These are phyloP conservation scores for Suillus decipiens DNA, from an alignment of 768 basidiomycete genomes.

Conservation along the genomic window DNA sequence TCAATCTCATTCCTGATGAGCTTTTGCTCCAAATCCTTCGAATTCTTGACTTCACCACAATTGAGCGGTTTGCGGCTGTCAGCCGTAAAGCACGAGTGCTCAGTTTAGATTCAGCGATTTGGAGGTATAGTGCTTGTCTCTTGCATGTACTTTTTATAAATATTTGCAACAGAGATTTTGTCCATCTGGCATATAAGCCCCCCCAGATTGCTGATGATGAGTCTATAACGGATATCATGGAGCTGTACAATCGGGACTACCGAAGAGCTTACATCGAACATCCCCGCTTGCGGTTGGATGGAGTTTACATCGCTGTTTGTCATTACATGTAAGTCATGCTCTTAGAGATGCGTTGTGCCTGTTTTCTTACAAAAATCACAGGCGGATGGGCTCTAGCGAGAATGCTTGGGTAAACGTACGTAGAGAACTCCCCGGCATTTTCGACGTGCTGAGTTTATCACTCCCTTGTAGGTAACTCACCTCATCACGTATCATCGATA, in stretches of 20 bases:
- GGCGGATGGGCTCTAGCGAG: slow-evolving; percentile 77
- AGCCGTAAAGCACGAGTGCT: slow-evolving; percentile 75
- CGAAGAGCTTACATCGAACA: slow-evolving; percentile 81
- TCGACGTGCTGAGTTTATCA: slow-evolving; percentile 10
- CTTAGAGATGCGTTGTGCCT: slow-evolving; percentile 8
- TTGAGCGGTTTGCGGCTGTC: slow-evolving; percentile 79
- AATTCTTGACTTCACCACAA: slow-evolving; percentile 60
- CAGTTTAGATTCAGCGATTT: slow-evolving; percentile 67
- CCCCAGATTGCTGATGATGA: slow-evolving; percentile 69
- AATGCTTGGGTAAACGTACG: slow-evolving; percentile 86
- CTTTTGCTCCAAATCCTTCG: slow-evolving; percentile 68
- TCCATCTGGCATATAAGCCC: slow-evolving; percentile 64
- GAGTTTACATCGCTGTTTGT: slow-evolving; percentile 90
- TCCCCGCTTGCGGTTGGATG: slow-evolving; percentile 82
- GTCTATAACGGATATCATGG: slow-evolving; percentile 49
- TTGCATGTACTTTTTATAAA: slow-evolving; percentile 2
- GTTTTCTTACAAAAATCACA: slow-evolving; percentile 30
- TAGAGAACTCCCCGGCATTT: slow-evolving; percentile 12
- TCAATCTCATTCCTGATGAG: slow-evolving; percentile 75
- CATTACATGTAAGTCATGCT: slow-evolving; percentile 73
- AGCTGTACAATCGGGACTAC: slow-evolving; percentile 61
- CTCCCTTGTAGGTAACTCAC: slow-evolving; percentile 62
- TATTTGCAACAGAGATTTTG: slow-evolving; percentile 53
- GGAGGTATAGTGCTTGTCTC: slow-evolving; percentile 58
- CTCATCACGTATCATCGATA: slow-evolving; percentile 93